Evolutionary conservation across 495 filamentous ascomycete species (phyloP).

Genomic region (Daldinia bambusicola): DNA sequence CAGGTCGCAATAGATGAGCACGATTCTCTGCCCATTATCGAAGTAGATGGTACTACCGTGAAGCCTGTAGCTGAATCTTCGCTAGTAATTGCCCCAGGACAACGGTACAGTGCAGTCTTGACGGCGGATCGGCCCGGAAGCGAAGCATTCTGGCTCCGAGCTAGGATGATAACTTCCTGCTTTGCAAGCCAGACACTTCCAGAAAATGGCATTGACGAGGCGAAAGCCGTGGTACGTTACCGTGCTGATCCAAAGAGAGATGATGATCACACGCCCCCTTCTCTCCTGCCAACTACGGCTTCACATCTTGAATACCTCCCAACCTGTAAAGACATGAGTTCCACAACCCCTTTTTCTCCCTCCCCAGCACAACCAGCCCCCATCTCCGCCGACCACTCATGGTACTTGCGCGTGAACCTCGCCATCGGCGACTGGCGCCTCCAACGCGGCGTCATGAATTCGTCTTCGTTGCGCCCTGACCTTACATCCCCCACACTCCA

Average conservation of each 20-base stretch:
- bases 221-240: conserved; percentile 65
- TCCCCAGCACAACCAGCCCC: conserved; percentile 54
- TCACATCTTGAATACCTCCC: conserved; percentile 50
- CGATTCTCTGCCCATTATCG: conserved; percentile 63
- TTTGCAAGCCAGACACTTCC: conserved; percentile 59
- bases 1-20: conserved; percentile 63
- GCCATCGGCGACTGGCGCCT: conserved; percentile 66
- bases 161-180: conserved; percentile 66
- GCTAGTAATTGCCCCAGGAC: conserved; percentile 68
- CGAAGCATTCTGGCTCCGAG: conserved; percentile 69
- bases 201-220: conserved; percentile 59
- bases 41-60: conserved; percentile 77
- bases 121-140: conserved; percentile 65
- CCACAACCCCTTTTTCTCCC: conserved; percentile 51
- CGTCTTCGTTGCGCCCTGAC: conserved; percentile 62
- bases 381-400: conserved; percentile 54
- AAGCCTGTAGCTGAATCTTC: conserved; percentile 63
- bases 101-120: conserved; percentile 73
- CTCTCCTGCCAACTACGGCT: conserved; percentile 50
- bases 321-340: conserved; percentile 58
- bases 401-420: conserved; percentile 63
- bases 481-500: conserved; percentile 56
- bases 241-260: conserved; percentile 26
- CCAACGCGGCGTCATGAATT: conserved; percentile 65
- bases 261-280: conserved; percentile 33